Evolutionary conservation across 2,329 filamentous ascomycete genomes (phyloP), one percentile per base, ranked within the genome.

Genomic region (Claviceps arundinis): DNA sequence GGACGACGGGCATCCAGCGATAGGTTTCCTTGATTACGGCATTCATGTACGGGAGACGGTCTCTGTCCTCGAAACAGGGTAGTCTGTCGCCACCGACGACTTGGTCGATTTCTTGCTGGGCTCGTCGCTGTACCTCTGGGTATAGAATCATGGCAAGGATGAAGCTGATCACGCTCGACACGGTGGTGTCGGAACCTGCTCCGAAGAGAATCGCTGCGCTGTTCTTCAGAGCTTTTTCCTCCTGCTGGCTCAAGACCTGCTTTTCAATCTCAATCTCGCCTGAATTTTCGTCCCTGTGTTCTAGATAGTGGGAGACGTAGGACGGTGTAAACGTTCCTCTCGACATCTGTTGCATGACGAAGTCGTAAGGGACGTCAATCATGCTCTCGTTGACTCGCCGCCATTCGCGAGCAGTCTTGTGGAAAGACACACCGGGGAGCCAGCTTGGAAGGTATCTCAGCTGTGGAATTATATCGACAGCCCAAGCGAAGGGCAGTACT

Each of bases 61-160:
- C 56, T 48, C 68, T 64, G 55, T 78, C 74, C 0, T 67, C 58
- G 56, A 71, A 66, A 3, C 57, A 62, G 0, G 75, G 75, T 2
- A 74, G 51, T 2, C 74, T 64, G 14, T 67, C 60, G 0, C 57
- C 37, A 2, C 74, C 73, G 17, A 74, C 62, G 1, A 75, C 65
- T 0, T 60, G 51, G 45, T 75, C 71, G 4, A 78, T 64, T 43
- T 73, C 69, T 0, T 57, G 56, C 38, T 71, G 70, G 0, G 67
- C 72, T 38, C 59, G 62, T 53, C 59, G 68, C 54, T 75, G 72
- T 0, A 74, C 69, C 0, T 65, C 65, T 1, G 65, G 64, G n/a
- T 68, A 64, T 1, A 72, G 56, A 0, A 67, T 57, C 72, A 78
- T 75, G 6, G 75, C 76, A 19, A 72, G 63, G 1, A 74, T 61